phyloP scores from a whole-genome alignment of 164 flowering plant species.

The Brasenia schreberi region DNA sequence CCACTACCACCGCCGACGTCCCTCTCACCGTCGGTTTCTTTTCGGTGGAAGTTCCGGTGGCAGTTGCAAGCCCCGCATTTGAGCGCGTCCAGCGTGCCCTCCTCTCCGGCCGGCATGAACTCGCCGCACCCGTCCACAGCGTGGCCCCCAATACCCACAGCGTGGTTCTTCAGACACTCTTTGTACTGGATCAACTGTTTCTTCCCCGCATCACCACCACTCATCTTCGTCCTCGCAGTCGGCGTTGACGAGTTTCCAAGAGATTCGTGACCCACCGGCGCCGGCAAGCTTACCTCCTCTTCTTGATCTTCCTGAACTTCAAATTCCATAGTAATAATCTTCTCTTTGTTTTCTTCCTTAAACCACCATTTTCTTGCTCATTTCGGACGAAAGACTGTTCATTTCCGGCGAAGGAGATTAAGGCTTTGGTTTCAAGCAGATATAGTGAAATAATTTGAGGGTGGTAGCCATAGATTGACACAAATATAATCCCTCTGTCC shows the following conservation, averaged over 20 bases:
- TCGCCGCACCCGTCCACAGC: slow-evolving; percentile 73
- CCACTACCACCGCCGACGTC: neutral
- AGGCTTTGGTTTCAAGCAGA: neutral
- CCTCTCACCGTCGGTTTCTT: slow-evolving; percentile 17
- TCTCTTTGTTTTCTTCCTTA: neutral
- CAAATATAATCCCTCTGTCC: neutral
- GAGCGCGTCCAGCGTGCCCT: slow-evolving; percentile 47
- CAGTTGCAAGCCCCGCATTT: slow-evolving; percentile 68
- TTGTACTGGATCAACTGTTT: slow-evolving; percentile 13
- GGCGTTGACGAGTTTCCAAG: neutral
- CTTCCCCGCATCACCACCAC: neutral
- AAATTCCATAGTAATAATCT: slow-evolving; percentile 20
- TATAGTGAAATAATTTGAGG: neutral
- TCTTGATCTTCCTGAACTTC: slow-evolving; percentile 25
- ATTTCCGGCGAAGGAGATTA: neutral
- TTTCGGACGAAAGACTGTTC: neutral
- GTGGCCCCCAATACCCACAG: slow-evolving; percentile 48
- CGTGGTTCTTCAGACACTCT: slow-evolving; percentile 70
- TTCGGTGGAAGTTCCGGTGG: slow-evolving; percentile 74
- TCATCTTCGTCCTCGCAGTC: neutral
- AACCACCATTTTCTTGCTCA: neutral
- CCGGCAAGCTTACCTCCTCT: slow-evolving; percentile 11
- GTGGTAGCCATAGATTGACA: neutral
- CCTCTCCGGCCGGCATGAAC: slow-evolving; percentile 52
- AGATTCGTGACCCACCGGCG: slow-evolving; percentile 1